phyloP scores from a whole-genome alignment of 805 yeast species.

The Lachancea dasiensis region DNA sequence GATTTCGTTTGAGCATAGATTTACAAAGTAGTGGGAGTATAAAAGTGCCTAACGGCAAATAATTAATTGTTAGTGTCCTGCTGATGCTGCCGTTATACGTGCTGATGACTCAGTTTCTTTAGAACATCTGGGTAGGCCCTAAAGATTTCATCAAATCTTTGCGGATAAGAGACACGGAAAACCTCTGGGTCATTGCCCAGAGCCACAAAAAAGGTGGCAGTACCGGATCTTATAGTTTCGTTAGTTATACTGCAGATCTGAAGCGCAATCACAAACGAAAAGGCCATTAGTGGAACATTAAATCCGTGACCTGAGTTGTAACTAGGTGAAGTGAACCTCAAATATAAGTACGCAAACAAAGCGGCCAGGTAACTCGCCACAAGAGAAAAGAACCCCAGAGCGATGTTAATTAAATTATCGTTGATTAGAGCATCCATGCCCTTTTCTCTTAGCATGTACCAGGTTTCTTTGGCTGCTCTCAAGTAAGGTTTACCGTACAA shows the following conservation, averaged over 20 bases:
- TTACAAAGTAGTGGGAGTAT: not conserved
- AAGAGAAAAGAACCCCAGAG: conserved; percentile 68
- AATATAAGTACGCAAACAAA: conserved; percentile 57
- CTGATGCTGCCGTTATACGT: conserved; percentile 19
- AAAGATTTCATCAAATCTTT: conserved; percentile 56
- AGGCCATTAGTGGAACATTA: conserved; percentile 70
- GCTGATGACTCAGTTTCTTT: conserved; percentile 40
- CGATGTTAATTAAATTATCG: conserved; percentile 75
- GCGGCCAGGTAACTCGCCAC: conserved; percentile 65
- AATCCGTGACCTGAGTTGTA: conserved; percentile 55
- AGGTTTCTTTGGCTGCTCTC: conserved; percentile 73
- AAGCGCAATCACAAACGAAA: conserved; percentile 62
- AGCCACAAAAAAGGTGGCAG: conserved; percentile 77
- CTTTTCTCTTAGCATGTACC: conserved; percentile 67
- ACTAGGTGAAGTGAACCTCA: conserved; percentile 60
- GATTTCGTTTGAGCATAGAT: too few species aligned
- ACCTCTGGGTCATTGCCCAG: conserved; percentile 81
- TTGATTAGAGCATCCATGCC: conserved; percentile 82
- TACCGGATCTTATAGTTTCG: conserved; percentile 74
- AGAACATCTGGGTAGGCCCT: conserved; percentile 64
- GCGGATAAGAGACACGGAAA: conserved; percentile 66
- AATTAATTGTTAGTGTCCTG: too few species aligned
- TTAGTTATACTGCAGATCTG: conserved; percentile 71
- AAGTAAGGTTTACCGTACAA: conserved; percentile 77
- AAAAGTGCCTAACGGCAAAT: too few species aligned